Evolutionary conservation across 2,329 filamentous ascomycete species (phyloP).

Genomic region (Fusarium domesticum): DNA sequence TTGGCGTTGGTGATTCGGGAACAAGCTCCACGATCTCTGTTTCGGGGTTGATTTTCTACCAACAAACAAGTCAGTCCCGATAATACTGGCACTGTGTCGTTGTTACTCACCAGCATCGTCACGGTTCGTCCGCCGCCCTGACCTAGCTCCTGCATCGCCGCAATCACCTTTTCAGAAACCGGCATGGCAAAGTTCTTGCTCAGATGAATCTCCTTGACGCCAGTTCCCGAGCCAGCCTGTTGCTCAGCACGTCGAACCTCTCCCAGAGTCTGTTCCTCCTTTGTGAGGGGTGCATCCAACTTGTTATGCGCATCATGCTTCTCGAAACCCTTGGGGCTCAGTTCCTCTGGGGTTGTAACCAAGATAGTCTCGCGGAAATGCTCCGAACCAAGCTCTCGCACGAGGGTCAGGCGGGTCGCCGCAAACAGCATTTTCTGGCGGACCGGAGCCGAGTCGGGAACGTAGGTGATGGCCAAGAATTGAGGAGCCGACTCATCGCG

Average conservation of each 20-base stretch:
- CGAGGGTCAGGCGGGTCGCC: constrained; percentile 69
- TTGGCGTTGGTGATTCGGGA: constrained; percentile 47
- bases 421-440: constrained; percentile 87
- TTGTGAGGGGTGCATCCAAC: constrained; percentile 68
- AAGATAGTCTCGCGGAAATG: constrained; percentile 76
- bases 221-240: constrained; percentile 67
- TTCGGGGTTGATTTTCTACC: constrained; percentile 67
- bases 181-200: constrained; percentile 58
- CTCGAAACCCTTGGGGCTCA: constrained; percentile 66
- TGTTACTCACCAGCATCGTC: constrained; percentile 61
- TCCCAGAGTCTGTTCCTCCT: constrained; percentile 69
- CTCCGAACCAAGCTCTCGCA: constrained; percentile 73
- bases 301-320: constrained; percentile 67
- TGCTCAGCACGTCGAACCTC: constrained; percentile 74
- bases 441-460: constrained; percentile 74
- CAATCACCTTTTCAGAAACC: constrained; percentile 60
- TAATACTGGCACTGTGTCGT: background rate
- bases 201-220: constrained; percentile 55
- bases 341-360: constrained; percentile 65
- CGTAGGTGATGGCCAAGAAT: constrained; percentile 72
- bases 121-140: constrained; percentile 49
- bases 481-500: constrained; percentile 56
- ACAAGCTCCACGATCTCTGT: constrained; percentile 69
- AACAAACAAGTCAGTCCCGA: constrained; percentile 5
- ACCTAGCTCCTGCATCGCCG: constrained; percentile 59